These are phyloP conservation scores for Schizophyllum commune DNA, from an alignment of 1,284 basidiomycete species.

Conservation along the genomic window DNA sequence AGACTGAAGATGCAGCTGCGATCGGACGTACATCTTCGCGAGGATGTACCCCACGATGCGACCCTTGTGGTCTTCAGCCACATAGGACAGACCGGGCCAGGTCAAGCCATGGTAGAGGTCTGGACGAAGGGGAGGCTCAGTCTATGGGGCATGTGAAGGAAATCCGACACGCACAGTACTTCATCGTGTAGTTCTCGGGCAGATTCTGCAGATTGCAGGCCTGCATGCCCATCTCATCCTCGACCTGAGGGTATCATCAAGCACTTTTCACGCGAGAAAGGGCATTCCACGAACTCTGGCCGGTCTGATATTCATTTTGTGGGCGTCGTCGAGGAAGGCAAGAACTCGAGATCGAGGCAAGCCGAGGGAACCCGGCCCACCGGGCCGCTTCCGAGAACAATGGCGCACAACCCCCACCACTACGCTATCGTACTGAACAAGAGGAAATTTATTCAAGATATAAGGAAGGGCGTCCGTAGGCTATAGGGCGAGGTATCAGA, in stretches of 20 bases:
- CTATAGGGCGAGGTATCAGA: neutral
- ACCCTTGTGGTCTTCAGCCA: slow-evolving; percentile 91
- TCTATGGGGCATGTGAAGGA: slow-evolving; percentile 12
- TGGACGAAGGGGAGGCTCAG: slow-evolving; percentile 24
- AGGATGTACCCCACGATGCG: slow-evolving; percentile 95
- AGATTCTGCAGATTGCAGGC: slow-evolving; percentile 91
- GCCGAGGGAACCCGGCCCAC: too few species aligned
- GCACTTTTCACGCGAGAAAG: slow-evolving; percentile 47
- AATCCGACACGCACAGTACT: slow-evolving; percentile 59
- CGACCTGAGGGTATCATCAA: slow-evolving; percentile 35
- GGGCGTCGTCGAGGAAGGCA: slow-evolving; percentile 14
- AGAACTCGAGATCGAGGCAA: too few species aligned
- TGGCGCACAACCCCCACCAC: too few species aligned
- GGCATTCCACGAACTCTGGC: slow-evolving; percentile 22
- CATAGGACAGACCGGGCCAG: slow-evolving; percentile 95
- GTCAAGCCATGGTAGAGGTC: slow-evolving; percentile 94
- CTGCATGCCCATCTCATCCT: slow-evolving; percentile 73
- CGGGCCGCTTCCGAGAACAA: too few species aligned
- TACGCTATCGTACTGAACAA: neutral
- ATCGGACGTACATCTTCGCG: slow-evolving; percentile 78
- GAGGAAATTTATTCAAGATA: neutral
- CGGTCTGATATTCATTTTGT: slow-evolving; percentile 19
- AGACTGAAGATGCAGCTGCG: neutral
- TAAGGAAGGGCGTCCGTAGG: neutral
- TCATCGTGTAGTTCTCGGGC: slow-evolving; percentile 92